Evolutionary conservation across 257 asterid genomes (phyloP), one percentile per base, ranked within the genome.

Genomic region (Penstemon eatonii): DNA sequence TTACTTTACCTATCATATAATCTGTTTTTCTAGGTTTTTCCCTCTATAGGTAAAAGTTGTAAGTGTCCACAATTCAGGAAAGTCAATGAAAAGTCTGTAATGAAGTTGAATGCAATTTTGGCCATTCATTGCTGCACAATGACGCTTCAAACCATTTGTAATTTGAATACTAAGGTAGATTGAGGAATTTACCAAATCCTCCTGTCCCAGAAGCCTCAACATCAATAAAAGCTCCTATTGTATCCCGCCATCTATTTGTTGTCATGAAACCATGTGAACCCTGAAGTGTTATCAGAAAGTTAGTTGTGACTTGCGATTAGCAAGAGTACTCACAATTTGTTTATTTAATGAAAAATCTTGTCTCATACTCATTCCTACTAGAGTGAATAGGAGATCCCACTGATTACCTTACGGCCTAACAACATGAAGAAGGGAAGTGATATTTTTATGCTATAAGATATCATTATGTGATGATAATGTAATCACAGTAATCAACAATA

Each of bases 181-280:
- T n/a, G 42, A 56, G 56, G 53, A 79, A 75, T 80, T 70, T 66
- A 94, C 99, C 99, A 65, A 80, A 72, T 76, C 99, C 99, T 74
- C 97, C 99, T 12, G 92, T 91, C 73, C 99, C 99, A 84, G 95
- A 84, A 63, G 99, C 99, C 84, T 94, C 99, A 63, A 94, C 62
- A 63, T 94, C 67, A 60, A 94, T 78, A 79, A 91, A 86, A 75
- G 97, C 97, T 67, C 97, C 96, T 57, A 94, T 63, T n/a, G 91
- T 87, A 75, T 89, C 90, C 49, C 83, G 83, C 99, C 99, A 94
- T 76, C 85, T 90, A 79, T 94, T 89, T 7, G 96, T 84, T 65
- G 96, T 94, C 85, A 91, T 89, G 81, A 94, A 94, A 73, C 99
- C 99, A 75, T 94, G 99, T 18, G 99, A 88, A 67, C 99, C 99